These are phyloP conservation scores for Schizochytrium sp. DNA, from an alignment of 108 stramenopile genomes.

Conservation along the genomic window DNA sequence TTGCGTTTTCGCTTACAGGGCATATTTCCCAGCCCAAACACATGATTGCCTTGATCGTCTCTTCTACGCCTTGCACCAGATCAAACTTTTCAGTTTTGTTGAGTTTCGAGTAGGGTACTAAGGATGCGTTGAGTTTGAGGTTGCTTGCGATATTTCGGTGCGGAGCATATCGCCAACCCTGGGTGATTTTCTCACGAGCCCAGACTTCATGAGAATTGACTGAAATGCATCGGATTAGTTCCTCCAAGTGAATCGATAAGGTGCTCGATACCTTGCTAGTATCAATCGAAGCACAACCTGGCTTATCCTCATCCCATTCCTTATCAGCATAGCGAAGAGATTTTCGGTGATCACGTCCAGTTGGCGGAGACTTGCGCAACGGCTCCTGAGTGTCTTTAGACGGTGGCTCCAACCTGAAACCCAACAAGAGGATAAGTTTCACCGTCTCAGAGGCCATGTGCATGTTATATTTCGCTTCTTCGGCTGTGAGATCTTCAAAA, in stretches of 20 bases:
- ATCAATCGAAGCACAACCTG: constrained; percentile 15
- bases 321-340: neutral
- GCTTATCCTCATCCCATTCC: constrained; percentile 4
- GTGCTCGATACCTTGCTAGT: constrained; percentile 3
- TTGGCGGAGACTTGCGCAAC: neutral
- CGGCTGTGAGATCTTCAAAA: neutral
- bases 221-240: constrained; percentile 17
- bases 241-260: neutral
- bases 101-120: constrained; percentile 17
- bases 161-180: constrained; percentile 60
- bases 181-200: constrained; percentile 31
- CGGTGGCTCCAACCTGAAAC: constrained; percentile 11
- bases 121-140: constrained; percentile 15
- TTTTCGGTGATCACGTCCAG: neutral
- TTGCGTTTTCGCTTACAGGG: neutral
- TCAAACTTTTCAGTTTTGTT: neutral
- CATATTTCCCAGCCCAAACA: neutral
- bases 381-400: neutral
- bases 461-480: constrained; percentile 34
- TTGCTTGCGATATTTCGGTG: neutral
- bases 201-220: constrained; percentile 61
- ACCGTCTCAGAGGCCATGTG: constrained; percentile 17
- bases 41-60: constrained; percentile 22
- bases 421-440: constrained; percentile 41
- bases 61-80: neutral